Conservation (phyloP, 2,329 filamentous ascomycete genomes). For the Exophiala sp. region DNA sequence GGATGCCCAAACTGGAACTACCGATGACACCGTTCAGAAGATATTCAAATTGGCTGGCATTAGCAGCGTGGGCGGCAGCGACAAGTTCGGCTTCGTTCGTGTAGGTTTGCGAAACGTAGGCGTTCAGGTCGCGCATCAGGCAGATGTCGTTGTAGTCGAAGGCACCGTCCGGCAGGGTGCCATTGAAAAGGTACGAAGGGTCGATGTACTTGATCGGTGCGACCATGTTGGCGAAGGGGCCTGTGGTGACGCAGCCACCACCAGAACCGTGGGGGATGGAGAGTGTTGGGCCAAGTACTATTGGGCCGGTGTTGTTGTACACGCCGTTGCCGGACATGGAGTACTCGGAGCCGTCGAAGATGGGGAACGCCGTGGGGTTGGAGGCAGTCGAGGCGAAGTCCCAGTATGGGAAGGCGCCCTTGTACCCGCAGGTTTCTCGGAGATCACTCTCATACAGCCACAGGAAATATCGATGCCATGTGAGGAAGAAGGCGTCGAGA, state of each 20-base stretch:
- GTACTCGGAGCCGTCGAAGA: constrained; percentile 39
- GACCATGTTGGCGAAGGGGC: constrained; percentile 29
- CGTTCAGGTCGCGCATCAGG: constrained; percentile 28
- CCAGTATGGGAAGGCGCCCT: constrained; percentile 44
- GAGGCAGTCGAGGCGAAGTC: constrained; percentile 34
- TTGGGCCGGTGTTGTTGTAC: constrained; percentile 22
- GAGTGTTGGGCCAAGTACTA: constrained; percentile 19
- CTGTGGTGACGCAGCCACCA: constrained; percentile 29
- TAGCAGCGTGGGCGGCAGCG: constrained; percentile 23
- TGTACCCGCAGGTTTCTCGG: constrained; percentile 45
- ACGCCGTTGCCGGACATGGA: constrained; percentile 35
- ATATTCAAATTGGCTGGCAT: constrained; percentile 24
- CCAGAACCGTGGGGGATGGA: constrained; percentile 28
- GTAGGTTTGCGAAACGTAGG: constrained; percentile 26
- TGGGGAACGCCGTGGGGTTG: constrained; percentile 28
- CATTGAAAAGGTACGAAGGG: constrained; percentile 18
- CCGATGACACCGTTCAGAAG: constrained; percentile 28
- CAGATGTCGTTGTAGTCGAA: constrained; percentile 27
- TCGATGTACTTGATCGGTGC: constrained; percentile 25
- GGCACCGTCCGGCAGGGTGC: constrained; percentile 20
- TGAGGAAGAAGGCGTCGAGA: constrained; percentile 37
- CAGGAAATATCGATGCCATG: constrained; percentile 46
- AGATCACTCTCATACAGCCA: constrained; percentile 44
- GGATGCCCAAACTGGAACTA: constrained; percentile 25
- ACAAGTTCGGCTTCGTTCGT: constrained; percentile 22